These are phyloP conservation scores for Venturiaceae sp. DNA, from an alignment of 2,329 filamentous ascomycete genomes.

Conservation along the genomic window DNA sequence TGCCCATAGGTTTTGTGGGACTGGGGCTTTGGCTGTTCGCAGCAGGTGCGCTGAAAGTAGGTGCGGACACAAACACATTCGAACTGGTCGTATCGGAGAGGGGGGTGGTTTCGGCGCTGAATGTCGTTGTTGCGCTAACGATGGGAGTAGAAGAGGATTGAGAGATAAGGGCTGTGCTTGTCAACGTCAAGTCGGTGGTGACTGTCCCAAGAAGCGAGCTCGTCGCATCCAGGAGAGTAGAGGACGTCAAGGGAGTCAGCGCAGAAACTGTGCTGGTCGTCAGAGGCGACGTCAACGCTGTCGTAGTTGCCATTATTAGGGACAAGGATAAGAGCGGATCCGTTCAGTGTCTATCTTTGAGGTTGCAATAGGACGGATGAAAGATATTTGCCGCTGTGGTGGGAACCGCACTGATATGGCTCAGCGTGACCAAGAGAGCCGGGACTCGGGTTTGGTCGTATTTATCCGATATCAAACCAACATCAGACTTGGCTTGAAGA, in stretches of 20 bases:
- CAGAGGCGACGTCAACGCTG: neutral
- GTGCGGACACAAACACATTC: neutral
- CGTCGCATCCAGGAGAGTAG: neutral
- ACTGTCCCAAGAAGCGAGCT: neutral
- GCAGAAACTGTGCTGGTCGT: neutral
- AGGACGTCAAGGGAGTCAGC: neutral
- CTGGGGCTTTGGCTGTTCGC: neutral
- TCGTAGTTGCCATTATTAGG: neutral
- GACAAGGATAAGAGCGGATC: neutral
- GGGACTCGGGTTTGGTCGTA: neutral
- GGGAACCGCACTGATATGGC: neutral
- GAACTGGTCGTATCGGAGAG: neutral
- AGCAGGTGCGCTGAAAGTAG: neutral
- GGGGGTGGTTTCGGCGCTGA: neutral
- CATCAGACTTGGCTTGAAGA: neutral
- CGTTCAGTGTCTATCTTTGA: neutral
- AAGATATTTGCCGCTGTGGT: neutral
- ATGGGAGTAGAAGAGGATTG: neutral
- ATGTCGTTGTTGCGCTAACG: neutral
- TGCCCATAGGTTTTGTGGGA: neutral
- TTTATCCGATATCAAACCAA: neutral
- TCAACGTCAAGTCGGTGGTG: neutral
- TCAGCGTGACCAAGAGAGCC: neutral
- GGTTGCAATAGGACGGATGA: neutral
- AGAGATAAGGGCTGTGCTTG: neutral